Evolutionary conservation across 2,329 filamentous ascomycete genomes (phyloP), one percentile per base, ranked within the genome.

Genomic region (Botrytis hyacinthi): DNA sequence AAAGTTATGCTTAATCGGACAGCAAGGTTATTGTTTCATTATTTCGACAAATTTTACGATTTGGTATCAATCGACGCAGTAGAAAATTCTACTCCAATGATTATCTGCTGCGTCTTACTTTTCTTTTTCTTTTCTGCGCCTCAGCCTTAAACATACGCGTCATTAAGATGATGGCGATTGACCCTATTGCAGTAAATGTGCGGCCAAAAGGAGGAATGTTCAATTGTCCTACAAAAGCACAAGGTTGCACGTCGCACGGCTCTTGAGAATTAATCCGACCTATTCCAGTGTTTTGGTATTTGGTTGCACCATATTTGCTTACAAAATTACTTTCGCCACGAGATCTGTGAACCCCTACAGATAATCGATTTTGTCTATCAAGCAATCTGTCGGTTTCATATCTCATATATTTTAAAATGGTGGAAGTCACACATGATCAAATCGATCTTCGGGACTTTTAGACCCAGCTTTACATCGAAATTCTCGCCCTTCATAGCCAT

Each of bases 141-240:
- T 69, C 48, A 69, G 66, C 66, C 66, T 69, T 59, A 57, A 32
- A 42, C 37, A 69, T 42, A 57, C 48, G 48, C 66, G 66, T 69
- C 66, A 69, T 69, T 18, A 9, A 20, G 29, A 18, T 57, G 35
- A 37, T n/a, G 40, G 48, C n/a, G 37, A 57, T 68, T 18, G 5
- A 42, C n/a, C 26, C 4, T 26, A 18, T n/a, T 68, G 42, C 44
- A 54, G 48, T 42, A 16, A 6, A 68, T 57, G 37, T 32, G 48
- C n/a, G 48, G 66, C 35, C 35, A 57, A n/a, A 57, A 57, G 48
- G 48, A 44, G 35, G 26, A 32, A 69, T 32, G 1, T 32, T n/a
- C 37, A 42, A 32, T 32, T 57, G 48, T 57, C 18, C 48, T 26
- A 57, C 37, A n/a, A 42, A 37, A 69, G n/a, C n/a, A 57, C 66